Evolutionary conservation across 75 land plant species (phyloP).

Genomic region (Pseudotsuga menziesii): DNA sequence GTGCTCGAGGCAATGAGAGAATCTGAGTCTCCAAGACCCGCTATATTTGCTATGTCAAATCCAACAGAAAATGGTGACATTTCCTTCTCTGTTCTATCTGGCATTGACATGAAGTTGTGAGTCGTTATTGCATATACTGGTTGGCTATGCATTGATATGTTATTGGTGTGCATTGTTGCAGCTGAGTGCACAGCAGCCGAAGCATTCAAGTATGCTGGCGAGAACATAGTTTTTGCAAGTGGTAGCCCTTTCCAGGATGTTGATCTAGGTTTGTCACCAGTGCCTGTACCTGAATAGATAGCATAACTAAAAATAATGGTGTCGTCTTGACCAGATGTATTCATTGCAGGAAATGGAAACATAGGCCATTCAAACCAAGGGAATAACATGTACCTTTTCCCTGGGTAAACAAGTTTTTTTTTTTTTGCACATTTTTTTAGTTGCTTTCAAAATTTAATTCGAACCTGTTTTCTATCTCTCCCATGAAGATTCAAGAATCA

Average conservation of each 20-base stretch:
- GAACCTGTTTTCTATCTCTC: not conserved
- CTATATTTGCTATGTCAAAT: slow-evolving; percentile 95
- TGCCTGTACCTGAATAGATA: not conserved
- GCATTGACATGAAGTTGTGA: not conserved
- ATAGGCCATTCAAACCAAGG: slow-evolving; percentile 80
- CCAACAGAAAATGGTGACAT: slow-evolving; percentile 79
- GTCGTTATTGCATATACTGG: not conserved
- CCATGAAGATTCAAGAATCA: not conserved
- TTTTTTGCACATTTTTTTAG: not conserved
- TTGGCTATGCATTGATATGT: slow-evolving; percentile 7
- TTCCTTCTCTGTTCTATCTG: slow-evolving; percentile 1
- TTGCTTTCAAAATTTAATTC: not conserved
- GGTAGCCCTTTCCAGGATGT: slow-evolving; percentile 79
- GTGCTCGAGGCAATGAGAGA: slow-evolving; percentile 81
- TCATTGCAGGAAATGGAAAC: slow-evolving; percentile 58
- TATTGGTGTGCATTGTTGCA: slow-evolving; percentile 14
- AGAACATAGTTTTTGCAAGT: slow-evolving; percentile 71
- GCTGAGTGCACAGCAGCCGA: slow-evolving; percentile 80
- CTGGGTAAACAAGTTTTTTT: slow-evolving; percentile 41
- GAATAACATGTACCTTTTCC: slow-evolving; percentile 87
- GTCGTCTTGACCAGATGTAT: not conserved
- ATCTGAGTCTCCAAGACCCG: slow-evolving; percentile 66
- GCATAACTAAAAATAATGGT: not conserved
- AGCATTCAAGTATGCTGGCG: slow-evolving; percentile 75
- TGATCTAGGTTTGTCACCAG: slow-evolving; percentile 39